phyloP scores from a whole-genome alignment of 2,329 filamentous ascomycete genomes.

The Fusarium tupiense region DNA sequence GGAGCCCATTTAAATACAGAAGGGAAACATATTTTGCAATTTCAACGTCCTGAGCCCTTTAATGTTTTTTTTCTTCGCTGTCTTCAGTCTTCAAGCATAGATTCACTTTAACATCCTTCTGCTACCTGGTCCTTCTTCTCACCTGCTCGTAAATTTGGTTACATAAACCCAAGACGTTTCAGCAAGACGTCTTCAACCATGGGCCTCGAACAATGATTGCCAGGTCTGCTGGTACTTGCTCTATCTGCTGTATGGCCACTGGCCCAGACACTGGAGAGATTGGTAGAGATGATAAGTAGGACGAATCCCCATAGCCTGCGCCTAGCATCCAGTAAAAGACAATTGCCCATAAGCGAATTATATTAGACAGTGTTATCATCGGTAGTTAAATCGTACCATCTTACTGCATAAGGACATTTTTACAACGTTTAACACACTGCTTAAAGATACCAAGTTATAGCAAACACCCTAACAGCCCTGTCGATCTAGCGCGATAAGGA shows the following conservation, averaged over 20 bases:
- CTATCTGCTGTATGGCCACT: background rate
- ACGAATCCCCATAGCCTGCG: no score
- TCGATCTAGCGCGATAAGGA: background rate
- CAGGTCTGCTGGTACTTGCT: background rate
- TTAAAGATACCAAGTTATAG: background rate
- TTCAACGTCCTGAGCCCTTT: background rate
- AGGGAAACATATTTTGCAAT: background rate
- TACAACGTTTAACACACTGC: fast-evolving
- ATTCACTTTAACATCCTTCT: background rate
- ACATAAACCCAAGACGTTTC: background rate
- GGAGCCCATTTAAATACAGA: background rate
- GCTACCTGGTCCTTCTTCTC: background rate
- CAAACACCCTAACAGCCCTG: background rate
- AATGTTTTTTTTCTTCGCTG: background rate
- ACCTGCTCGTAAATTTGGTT: fast-evolving
- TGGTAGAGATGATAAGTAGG: fast-evolving
- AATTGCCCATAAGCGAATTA: background rate
- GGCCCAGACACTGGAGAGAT: background rate
- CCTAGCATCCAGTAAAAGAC: background rate
- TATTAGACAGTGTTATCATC: background rate
- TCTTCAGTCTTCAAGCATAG: background rate
- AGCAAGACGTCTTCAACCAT: background rate
- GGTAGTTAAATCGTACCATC: background rate
- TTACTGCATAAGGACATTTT: background rate
- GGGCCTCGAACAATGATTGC: fast-evolving